Base-by-base conservation (phyloP, 1,139 yeast species). In the Taphrina wiesneri region DNA sequence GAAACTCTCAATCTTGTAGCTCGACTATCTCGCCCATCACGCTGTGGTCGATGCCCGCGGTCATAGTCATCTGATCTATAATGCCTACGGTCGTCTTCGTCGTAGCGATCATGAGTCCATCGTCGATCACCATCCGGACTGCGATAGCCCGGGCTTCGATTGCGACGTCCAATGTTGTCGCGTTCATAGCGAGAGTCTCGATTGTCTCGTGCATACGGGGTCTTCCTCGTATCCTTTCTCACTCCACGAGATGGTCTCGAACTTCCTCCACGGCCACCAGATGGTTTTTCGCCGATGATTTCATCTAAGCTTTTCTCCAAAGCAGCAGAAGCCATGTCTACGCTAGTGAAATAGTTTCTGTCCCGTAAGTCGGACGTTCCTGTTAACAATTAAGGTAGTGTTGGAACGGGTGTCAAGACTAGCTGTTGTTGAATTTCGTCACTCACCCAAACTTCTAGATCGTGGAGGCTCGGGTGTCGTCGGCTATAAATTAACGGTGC, bases 271-370 rank as follows among this genome's bases (percentile, higher is more conserved):
- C 63, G 36, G n/a, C 23, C 46, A 13, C 34, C 19, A 3, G 49
- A 23, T 6, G 64, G 64, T n/a, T 26, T 25, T 15, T 60, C 64
- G 34, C 64, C 64, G 39, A 60, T 60, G 51, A 60, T 60, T 26
- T 60, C 64, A 26, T 60, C 64, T 30, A 60, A 46, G 23, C 57
- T 49, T 23, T 51, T 60, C 30, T 60, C 64, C 23, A 60, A 43
- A 3, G 64, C 64, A n/a, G 64, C 52, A 2, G 64, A 60, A 23
- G 59, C 49, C 59, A 54, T 54, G 28, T 21, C n/a, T 6, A 21
- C 25, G 13, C 9, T 7, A 9, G 39, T 7, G 11, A 32, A 32
- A 9, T 32, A 9, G 13, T 32, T 13, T 32, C 39, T 32, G 13
- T 32, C 39, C 13, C 13, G 13, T 13, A 32, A 32, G 11, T 32